These are phyloP conservation scores for Funneliformis mosseae DNA, from an alignment of 192 early-diverging fungal species.

Conservation along the genomic window DNA sequence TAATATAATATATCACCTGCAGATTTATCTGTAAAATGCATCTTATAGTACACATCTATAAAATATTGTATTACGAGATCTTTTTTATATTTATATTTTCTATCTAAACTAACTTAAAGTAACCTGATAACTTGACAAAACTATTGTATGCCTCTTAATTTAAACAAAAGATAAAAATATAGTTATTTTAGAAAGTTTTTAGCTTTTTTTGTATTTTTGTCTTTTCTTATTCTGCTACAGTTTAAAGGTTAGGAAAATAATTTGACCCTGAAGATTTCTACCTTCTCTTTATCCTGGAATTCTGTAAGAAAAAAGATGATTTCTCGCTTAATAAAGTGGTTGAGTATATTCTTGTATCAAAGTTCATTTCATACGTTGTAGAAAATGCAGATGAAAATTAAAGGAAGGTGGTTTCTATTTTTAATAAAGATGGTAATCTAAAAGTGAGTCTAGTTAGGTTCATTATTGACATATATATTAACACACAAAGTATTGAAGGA, in stretches of 20 bases:
- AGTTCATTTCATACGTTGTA: conserved; percentile 21
- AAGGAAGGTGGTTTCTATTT: neutral
- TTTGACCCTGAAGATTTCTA: conserved; percentile 11
- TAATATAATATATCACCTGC: too few species aligned
- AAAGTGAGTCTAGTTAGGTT: neutral
- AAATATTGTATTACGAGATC: too few species aligned
- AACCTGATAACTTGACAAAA: too few species aligned
- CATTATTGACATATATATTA: too few species aligned
- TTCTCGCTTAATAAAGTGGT: conserved; percentile 6
- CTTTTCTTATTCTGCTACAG: neutral
- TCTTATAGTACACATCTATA: too few species aligned
- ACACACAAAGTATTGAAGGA: conserved; percentile 3
- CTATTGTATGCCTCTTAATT: too few species aligned
- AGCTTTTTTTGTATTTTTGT: too few species aligned
- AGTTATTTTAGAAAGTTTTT: too few species aligned
- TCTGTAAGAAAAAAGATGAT: conserved; percentile 15
- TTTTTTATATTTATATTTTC: too few species aligned
- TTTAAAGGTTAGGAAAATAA: conserved; percentile 9
- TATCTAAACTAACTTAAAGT: too few species aligned
- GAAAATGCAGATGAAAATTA: conserved; percentile 17
- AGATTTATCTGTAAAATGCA: too few species aligned
- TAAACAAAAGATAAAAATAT: too few species aligned
- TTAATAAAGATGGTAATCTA: conserved; percentile 15
- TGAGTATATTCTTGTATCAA: conserved; percentile 16
- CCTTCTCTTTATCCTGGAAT: conserved; percentile 15